Base-by-base conservation (phyloP, 176 grass and related monocot species). In the Juncus effusus region DNA sequence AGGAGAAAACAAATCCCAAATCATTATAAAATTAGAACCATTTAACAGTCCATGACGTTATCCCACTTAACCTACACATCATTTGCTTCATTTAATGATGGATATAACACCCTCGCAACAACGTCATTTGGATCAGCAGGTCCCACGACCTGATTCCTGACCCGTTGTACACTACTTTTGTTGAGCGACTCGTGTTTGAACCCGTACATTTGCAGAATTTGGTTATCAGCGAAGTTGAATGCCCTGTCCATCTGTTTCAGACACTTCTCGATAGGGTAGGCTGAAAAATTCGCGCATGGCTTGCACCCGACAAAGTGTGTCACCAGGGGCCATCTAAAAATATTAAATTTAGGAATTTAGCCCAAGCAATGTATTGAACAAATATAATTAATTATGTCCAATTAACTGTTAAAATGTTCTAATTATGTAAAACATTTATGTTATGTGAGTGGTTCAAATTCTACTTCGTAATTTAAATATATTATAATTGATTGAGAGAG, bases 291-390 rank as follows among this genome's bases (percentile, higher is more conserved):
- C n/a, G 78, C 44, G 52, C 87, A 96, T 5, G 91, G 91, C 81
- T 96, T 96, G 81, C 91, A 96, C 7, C 91, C 91, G 40, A 96
- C 91, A 73, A 96, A 96, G 67, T 96, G 91, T 13, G 91, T 96
- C 14, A 96, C 84, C 8, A 96, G 70, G 13, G 91, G 91, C 91
- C 91, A 96, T 37, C 65, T 71, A 58, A 15, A 14, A 71, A 2
- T 41, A 40, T 57, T 51, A 71, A 59, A 55, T n/a, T 40, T 40
- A 56, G 16, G 55, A 39, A 28, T 38, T 38, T 54, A 54, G 49
- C 40, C 12, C 65, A 56, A 38, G 16, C 13, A 70, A 58, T 3
- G 7, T 54, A 5, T 40, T 39, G 51, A 13, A n/a, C 42, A 10
- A 67, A 45, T 8, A 16, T 54, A 10, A 5, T 4, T 9, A 41